Conservation (phyloP, 1,139 yeast genomes). For the Geotrichum histeridarum region DNA sequence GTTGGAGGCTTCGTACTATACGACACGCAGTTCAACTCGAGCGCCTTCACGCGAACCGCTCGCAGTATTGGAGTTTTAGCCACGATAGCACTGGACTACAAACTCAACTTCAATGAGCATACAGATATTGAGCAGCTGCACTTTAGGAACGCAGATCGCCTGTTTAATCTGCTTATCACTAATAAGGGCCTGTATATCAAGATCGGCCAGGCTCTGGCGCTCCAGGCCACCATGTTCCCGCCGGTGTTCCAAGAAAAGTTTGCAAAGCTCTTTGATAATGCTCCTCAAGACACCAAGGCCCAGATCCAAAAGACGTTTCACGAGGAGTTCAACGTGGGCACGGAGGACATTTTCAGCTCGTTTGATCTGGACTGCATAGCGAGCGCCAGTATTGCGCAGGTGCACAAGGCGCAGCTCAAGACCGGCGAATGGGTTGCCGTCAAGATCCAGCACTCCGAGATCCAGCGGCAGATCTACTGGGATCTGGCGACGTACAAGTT, state of each 20-base stretch:
- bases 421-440: constrained; percentile 59
- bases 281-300: constrained; percentile 63
- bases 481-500: constrained; percentile 56
- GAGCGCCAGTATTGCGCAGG: constrained; percentile 72
- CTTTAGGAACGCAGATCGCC: constrained; percentile 52
- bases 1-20: constrained; percentile 1
- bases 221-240: constrained; percentile 66
- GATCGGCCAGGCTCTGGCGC: constrained; percentile 70
- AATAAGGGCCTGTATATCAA: constrained; percentile 75
- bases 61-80: constrained; percentile 49
- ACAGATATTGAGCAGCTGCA: constrained; percentile 52
- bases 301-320: constrained; percentile 46
- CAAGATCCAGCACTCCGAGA: constrained; percentile 62
- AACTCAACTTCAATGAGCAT: constrained; percentile 43
- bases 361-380: constrained; percentile 57
- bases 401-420: constrained; percentile 51
- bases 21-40: constrained; percentile 38
- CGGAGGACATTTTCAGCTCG: constrained; percentile 45
- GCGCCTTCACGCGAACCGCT: constrained; percentile 49
- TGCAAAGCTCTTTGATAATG: constrained; percentile 58
- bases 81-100: constrained; percentile 57
- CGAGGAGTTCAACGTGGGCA: constrained; percentile 45
- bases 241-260: constrained; percentile 53
- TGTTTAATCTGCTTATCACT: constrained; percentile 48
- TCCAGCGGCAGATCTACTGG: constrained; percentile 51